A percentile compares a stretch with the other conserved stretches of the same genome.
phyloP scores from a whole-genome alignment of 148 eudicot genomes.

The Suaeda aralocaspica region DNA sequence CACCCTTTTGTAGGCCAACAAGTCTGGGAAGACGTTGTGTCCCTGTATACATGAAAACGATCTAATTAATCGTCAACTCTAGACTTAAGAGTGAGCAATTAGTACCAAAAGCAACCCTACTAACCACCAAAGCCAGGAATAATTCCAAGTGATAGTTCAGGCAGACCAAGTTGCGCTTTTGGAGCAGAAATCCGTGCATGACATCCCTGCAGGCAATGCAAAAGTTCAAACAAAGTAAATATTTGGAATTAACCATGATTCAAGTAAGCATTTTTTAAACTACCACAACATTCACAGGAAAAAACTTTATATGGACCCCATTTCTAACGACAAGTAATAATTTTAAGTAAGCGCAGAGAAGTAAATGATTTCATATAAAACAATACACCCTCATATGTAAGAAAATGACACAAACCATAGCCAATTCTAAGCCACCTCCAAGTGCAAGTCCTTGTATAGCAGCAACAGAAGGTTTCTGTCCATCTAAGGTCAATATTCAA shows the following conservation, averaged over 20 bases:
- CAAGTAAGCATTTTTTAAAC: too few relatives aligned
- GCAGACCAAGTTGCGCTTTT: constrained; percentile 79
- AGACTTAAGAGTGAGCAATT: background rate
- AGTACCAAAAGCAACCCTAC: background rate
- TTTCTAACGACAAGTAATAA: too few relatives aligned
- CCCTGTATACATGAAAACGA: constrained; percentile 38
- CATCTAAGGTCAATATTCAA: constrained; percentile 41
- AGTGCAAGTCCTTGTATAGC: constrained; percentile 89
- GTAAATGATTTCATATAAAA: background rate
- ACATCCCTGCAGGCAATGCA: constrained; percentile 52
- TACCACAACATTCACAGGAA: too few relatives aligned
- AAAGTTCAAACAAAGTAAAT: constrained; percentile 5
- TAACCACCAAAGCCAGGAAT: constrained; percentile 91
- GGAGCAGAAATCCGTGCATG: constrained; percentile 89
- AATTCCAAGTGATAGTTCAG: constrained; percentile 85
- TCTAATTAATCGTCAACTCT: background rate
- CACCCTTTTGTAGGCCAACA: constrained; percentile 65
- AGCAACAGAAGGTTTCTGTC: constrained; percentile 83
- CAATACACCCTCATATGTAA: background rate
- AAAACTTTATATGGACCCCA: too few relatives aligned
- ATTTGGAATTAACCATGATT: too few relatives aligned
- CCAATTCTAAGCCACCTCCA: constrained; percentile 91
- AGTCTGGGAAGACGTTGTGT: constrained; percentile 98
- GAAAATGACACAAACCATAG: constrained; percentile 55
- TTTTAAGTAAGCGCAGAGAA: background rate